Conservation (phyloP, 345 rosid species). For the Hibiscus trionum region DNA sequence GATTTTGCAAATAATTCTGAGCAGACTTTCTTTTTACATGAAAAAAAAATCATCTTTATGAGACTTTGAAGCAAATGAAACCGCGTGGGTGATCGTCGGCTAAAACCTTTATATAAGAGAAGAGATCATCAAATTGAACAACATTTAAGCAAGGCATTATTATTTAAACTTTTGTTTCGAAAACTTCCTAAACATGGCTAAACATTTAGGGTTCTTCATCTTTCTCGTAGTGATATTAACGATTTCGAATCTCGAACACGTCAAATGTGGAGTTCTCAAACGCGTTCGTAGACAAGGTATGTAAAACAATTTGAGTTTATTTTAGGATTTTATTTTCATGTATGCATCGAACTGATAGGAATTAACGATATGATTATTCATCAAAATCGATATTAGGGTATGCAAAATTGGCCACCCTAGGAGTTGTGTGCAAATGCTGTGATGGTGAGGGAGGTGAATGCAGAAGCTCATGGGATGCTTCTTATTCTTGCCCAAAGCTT, state of each 20-base stretch:
- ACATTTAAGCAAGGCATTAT: not conserved
- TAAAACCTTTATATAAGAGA: not conserved
- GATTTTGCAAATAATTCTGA: too few relatives aligned
- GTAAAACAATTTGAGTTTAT: not conserved
- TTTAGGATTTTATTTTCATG: not conserved
- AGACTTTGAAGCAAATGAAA: not conserved
- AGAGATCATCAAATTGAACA: not conserved
- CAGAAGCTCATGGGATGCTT: constrained; percentile 25
- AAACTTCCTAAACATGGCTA: not conserved
- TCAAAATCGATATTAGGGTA: constrained; percentile 14
- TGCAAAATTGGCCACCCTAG: constrained; percentile 23
- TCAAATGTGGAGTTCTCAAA: not conserved
- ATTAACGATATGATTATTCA: not conserved
- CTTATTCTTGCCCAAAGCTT: constrained; percentile 29
- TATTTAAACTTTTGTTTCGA: not conserved
- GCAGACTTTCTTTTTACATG: too few relatives aligned
- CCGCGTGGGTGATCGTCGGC: not conserved
- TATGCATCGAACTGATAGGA: not conserved
- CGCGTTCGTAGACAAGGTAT: constrained; percentile 1
- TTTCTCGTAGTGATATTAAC: not conserved
- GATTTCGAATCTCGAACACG: not conserved
- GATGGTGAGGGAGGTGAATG: constrained; percentile 36
- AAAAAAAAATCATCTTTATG: not conserved
- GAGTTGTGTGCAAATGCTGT: constrained; percentile 45
- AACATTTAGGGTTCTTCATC: not conserved